Percentiles rank a stretch among this genome's conserved stretches.
These are phyloP conservation scores for Ophiostoma piceae DNA, from an alignment of 2,329 filamentous ascomycete genomes.

Conservation along the genomic window DNA sequence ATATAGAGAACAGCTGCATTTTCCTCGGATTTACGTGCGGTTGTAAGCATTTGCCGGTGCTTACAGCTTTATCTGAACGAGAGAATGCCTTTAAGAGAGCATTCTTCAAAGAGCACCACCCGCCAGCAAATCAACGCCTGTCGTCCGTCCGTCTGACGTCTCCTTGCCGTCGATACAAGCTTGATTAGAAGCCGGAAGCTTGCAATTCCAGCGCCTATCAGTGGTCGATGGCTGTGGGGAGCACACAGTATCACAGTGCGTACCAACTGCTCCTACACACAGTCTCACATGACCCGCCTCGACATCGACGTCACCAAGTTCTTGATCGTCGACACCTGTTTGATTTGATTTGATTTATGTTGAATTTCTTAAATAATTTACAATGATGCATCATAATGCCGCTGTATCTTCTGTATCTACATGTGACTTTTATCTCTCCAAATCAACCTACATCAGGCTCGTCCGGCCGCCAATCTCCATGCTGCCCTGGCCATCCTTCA, in stretches of 20 bases:
- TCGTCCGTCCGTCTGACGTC: background rate
- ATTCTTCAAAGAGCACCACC: no score
- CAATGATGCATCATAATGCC: background rate
- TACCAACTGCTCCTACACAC: background rate
- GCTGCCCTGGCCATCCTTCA: conserved; percentile 86
- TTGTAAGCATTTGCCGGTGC: background rate
- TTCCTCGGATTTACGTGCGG: background rate
- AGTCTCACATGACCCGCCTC: background rate
- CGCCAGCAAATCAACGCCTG: background rate
- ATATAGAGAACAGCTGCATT: background rate
- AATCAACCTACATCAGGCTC: conserved; percentile 69
- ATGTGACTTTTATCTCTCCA: background rate
- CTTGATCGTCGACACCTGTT: background rate
- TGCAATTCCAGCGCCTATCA: conserved; percentile 11
- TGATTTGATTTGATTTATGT: background rate
- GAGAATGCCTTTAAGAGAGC: background rate
- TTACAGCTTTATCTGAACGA: background rate
- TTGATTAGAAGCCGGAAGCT: background rate
- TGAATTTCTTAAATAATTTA: background rate
- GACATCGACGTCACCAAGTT: background rate
- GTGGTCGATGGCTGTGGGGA: conserved; percentile 3
- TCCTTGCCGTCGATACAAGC: background rate
- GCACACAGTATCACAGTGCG: background rate
- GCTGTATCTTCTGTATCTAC: background rate
- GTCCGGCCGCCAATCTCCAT: conserved; percentile 89